Percentiles rank a stretch among this genome's conserved stretches.
These are phyloP conservation scores for Pulveroboletus sp. DNA, from an alignment of 768 basidiomycete species.

Conservation along the genomic window DNA sequence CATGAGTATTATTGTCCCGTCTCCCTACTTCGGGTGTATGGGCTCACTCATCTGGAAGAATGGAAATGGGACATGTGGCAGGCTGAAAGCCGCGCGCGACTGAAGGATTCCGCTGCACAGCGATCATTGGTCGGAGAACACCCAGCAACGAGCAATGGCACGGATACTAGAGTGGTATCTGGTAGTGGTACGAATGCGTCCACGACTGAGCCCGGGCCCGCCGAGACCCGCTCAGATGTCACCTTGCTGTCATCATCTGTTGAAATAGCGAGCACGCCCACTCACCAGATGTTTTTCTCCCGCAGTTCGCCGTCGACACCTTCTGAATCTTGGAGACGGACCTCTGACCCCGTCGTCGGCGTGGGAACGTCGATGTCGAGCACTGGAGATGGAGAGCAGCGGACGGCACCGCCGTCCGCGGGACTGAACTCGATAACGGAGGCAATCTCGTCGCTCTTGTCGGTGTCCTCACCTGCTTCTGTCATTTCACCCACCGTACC, in stretches of 20 bases:
- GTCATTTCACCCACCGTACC: neutral
- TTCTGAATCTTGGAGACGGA: neutral
- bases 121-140: conserved; percentile 22
- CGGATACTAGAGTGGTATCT: neutral
- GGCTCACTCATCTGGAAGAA: conserved; percentile 92
- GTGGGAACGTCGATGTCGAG: neutral
- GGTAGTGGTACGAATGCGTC: conserved; percentile 4
- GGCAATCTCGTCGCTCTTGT: conserved; percentile 20
- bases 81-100: conserved; percentile 53
- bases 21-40: conserved; percentile 88
- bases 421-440: conserved; percentile 15
- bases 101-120: conserved; percentile 28
- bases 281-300: neutral
- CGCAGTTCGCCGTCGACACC: neutral
- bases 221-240: neutral
- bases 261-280: neutral
- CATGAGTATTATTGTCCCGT: conserved; percentile 96
- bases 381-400: neutral
- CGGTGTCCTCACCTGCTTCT: conserved; percentile 4
- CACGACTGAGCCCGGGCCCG: neutral
- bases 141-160: neutral
- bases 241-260: neutral
- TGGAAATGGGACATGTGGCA: conserved; percentile 92
- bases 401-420: neutral
- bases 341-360: neutral